Evolutionary conservation across 176 grass and related monocot genomes (phyloP).

Genomic region (Juncus inflexus): DNA sequence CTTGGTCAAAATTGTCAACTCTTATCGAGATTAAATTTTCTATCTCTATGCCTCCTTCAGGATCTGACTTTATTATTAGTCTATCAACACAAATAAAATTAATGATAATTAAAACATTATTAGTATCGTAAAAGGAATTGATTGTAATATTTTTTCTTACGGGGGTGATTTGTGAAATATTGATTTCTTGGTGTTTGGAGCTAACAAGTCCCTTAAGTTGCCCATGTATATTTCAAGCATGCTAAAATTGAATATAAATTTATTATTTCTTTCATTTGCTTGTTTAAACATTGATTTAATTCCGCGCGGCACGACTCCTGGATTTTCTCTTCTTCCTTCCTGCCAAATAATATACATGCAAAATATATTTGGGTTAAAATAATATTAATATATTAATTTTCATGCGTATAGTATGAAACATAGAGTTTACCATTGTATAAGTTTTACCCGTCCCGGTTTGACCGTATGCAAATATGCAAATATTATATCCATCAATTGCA

Average conservation of each 20-base stretch:
- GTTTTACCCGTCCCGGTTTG: constrained; percentile 98
- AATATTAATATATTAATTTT: constrained; percentile 26
- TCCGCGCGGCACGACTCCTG: constrained; percentile 71
- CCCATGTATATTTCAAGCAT: constrained; percentile 99
- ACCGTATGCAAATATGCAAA: constrained; percentile 95
- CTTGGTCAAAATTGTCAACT: constrained; percentile 74
- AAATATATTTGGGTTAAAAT: neutral
- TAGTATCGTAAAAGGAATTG: neutral
- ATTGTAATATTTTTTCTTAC: constrained; percentile 36
- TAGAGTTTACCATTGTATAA: constrained; percentile 80
- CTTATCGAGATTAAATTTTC: constrained; percentile 74
- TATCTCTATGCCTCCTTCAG: constrained; percentile 68
- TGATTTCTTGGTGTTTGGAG: constrained; percentile 38
- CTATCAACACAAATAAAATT: constrained; percentile 37
- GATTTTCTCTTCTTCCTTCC: constrained; percentile 58
- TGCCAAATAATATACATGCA: constrained; percentile 20
- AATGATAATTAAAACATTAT: constrained; percentile 17
- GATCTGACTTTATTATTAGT: constrained; percentile 73
- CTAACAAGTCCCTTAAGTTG: constrained; percentile 74
- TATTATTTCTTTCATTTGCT: constrained; percentile 60
- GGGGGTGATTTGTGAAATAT: constrained; percentile 55
- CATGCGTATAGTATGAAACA: constrained; percentile 7
- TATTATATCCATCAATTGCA: constrained; percentile 91
- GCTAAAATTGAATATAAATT: constrained; percentile 80
- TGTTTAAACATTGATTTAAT: constrained; percentile 65